Evolutionary conservation across 2,329 filamentous ascomycete species (phyloP), one percentile per base, ranked within the genome.

Genomic region (Periconia digitata): DNA sequence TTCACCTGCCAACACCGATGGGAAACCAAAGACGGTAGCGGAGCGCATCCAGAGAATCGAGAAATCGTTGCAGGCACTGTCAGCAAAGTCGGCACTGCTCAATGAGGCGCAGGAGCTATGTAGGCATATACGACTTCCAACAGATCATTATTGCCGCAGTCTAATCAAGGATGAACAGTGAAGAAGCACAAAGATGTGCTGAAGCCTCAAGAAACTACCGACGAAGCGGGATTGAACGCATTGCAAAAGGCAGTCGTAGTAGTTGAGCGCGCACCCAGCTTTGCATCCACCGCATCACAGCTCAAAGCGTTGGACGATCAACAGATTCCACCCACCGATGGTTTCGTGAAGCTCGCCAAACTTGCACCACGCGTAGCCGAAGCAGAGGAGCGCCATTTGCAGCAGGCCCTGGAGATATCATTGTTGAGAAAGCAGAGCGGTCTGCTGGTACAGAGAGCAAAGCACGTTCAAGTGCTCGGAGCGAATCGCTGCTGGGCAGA

Each of bases 401-500:
- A 81, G 15, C 86, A 90, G 53, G 71, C 72, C 34, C 76, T 77
- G 40, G 83, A 86, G 67, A 81, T 89, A 53, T 81, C 80, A 18
- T 81, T 81, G 66, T 78, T 87, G 64, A 79, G 83, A 66, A 79
- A 73, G 53, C 79, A 79, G 55, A 92, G 81, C 72, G 88, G 84
- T 69, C 57, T 70, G 40, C 40, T 74, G 10, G 69, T 76, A 46
- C 69, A 71, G 68, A 69, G 53, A 29, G 95, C 90, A 86, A 91
- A 92, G 70, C 85, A 91, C 66, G 75, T 82, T 20, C 83, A 84
- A 3, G 77, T 94, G 37, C 74, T 95, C 40, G 79, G 80, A 10
- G 83, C 83, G 57, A 86, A 86, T 0, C 81, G 84, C 57, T 80
- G 81, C 49, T 85, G 90, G 74, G 86, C 86, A 18, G 83, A 86